phyloP scores from a whole-genome alignment of 805 yeast genomes.

The Candida gorgasii region DNA sequence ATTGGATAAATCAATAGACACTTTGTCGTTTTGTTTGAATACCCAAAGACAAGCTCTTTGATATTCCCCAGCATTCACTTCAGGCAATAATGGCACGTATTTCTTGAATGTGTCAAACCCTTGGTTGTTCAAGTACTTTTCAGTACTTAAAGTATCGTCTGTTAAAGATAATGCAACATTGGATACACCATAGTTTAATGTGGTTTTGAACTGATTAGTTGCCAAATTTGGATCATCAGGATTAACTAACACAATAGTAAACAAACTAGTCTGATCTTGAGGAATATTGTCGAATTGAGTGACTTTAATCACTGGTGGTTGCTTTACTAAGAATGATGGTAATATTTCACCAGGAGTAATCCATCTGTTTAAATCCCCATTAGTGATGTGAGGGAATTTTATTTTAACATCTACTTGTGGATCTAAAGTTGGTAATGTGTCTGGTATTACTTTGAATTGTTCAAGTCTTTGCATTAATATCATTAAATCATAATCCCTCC shows the following conservation, averaged over 20 bases:
- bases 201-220: constrained; percentile 67
- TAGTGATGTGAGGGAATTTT: constrained; percentile 66
- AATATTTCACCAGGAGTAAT: constrained; percentile 76
- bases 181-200: constrained; percentile 73
- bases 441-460: constrained; percentile 83
- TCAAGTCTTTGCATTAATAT: constrained; percentile 90
- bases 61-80: constrained; percentile 70
- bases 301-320: constrained; percentile 76
- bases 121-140: constrained; percentile 27
- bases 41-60: constrained; percentile 92
- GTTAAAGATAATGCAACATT: constrained; percentile 63
- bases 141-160: constrained; percentile 55
- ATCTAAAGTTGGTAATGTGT: constrained; percentile 84
- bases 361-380: constrained; percentile 61
- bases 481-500: constrained; percentile 75
- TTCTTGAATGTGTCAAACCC: constrained; percentile 46
- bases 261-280: constrained; percentile 46
- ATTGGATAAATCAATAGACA: constrained; percentile 14
- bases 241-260: constrained; percentile 80
- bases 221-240: constrained; percentile 86
- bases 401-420: constrained; percentile 77
- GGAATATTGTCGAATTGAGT: constrained; percentile 61
- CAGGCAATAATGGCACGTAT: constrained; percentile 85
- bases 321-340: constrained; percentile 70
- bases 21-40: constrained; percentile 59